Evolutionary conservation across 805 yeast species (phyloP).

Genomic region (Ogataea ganodermae): DNA sequence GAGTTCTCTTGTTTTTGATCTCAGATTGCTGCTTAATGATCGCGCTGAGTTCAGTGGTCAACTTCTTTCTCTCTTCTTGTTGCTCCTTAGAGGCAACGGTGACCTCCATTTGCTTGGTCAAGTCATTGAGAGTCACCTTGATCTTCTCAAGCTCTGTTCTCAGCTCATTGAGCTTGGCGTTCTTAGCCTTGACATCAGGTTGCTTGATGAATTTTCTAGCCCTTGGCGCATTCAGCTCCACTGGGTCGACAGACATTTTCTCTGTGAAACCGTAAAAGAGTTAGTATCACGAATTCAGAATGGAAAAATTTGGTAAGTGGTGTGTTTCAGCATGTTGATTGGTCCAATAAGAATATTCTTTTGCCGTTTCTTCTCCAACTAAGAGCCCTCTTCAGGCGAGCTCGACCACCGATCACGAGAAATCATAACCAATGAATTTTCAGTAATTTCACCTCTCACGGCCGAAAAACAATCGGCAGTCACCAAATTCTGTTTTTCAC

Average conservation of each 20-base stretch:
- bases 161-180: conserved; percentile 55
- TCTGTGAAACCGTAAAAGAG: background rate
- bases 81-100: conserved; percentile 52
- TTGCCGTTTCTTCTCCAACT: too few species aligned
- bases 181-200: conserved; percentile 70
- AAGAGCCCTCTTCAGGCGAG: too few species aligned
- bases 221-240: conserved; percentile 28
- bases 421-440: too few species aligned
- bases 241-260: conserved; percentile 23
- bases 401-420: too few species aligned
- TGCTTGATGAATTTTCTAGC: conserved; percentile 63
- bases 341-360: too few species aligned
- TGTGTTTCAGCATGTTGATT: too few species aligned
- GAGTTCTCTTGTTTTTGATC: conserved; percentile 36
- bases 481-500: too few species aligned
- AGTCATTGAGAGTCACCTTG: conserved; percentile 53
- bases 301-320: too few species aligned
- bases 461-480: background rate
- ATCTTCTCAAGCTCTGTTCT: conserved; percentile 63
- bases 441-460: too few species aligned
- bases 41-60: conserved; percentile 47
- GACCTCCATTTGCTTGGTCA: conserved; percentile 56
- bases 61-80: conserved; percentile 51
- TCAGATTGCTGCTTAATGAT: conserved; percentile 42
- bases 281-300: conserved; percentile 2